Percentiles rank a stretch among this genome's conserved stretches.
Conservation (phyloP, 75 land plant genomes). For the Pinus albicaulis region DNA sequence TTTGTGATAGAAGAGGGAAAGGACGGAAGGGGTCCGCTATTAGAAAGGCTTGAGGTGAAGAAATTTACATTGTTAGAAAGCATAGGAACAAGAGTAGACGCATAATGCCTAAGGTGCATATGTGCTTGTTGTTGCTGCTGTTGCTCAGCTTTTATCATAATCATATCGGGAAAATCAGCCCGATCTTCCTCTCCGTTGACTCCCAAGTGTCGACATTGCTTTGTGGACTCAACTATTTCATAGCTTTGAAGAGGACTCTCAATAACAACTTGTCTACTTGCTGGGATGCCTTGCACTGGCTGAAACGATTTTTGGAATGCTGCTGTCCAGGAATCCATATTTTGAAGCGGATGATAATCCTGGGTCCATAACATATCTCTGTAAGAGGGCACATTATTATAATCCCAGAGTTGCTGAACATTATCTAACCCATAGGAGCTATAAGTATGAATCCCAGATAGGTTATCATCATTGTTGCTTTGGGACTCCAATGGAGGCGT, state of each 20-base stretch:
- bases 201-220: not conserved
- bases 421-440: not conserved
- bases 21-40: constrained; percentile 4
- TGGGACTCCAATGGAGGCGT: not conserved
- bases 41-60: not conserved
- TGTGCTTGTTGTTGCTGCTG: not conserved
- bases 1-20: not conserved
- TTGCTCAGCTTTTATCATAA: not conserved
- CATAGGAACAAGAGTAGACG: not conserved
- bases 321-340: not conserved
- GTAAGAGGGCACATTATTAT: not conserved
- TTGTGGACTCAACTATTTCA: not conserved
- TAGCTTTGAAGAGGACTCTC: too few relatives aligned
- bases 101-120: not conserved
- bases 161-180: not conserved
- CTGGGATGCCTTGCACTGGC: not conserved
- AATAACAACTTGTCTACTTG: too few relatives aligned
- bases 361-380: not conserved
- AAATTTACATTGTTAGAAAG: not conserved
- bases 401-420: not conserved
- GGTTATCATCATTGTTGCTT: not conserved
- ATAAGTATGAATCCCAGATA: not conserved
- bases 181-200: not conserved
- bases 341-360: constrained; percentile 1
- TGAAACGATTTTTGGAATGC: not conserved